Base-by-base conservation (phyloP, 495 filamentous ascomycete species). In the Emericellopsis terricola region DNA sequence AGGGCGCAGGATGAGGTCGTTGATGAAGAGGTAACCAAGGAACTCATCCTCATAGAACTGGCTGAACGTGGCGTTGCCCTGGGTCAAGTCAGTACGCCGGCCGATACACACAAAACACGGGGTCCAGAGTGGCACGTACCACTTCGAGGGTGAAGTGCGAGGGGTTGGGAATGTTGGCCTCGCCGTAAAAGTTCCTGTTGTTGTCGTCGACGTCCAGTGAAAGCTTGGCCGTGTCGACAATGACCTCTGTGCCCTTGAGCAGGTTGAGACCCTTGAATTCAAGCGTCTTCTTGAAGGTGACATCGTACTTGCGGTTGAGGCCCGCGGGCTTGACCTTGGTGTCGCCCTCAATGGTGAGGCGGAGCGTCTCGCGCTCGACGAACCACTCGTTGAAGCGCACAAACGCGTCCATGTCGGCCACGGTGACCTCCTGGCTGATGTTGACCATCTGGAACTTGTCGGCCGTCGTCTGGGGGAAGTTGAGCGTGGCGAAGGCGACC, bases 51-150 rank as follows among this genome's bases (percentile, higher is more conserved):
- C 49, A 17, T 70, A 57, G 35, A 60, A 64, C 41, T 74, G 66
- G 50, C 67, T 48, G 45, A 79, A 62, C 21, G 74, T 73, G 1
- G 71, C 52, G 44, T 81, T 78, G 40, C 77, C 77, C 73, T 77
- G 39, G 20, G 16, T 7, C 29, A 15, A n/a, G n/a, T n/a, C n/a
- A n/a, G n/a, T n/a, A n/a, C n/a, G n/a, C n/a, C n/a, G n/a, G n/a
- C n/a, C n/a, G n/a, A n/a, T n/a, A n/a, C n/a, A n/a, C n/a, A n/a
- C n/a, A n/a, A n/a, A n/a, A n/a, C n/a, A n/a, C n/a, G n/a, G n/a
- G n/a, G n/a, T n/a, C n/a, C n/a, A 13, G 19, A 13, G 9, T 15
- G 28, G 4, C 29, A 50, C 61, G 41, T 60, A 78, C 76, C 51
- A 83, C 61, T 14, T 59, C 49, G 30, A 86, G 55, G 4, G 68